Conservation (phyloP, 1,139 yeast species). For the Tardiomyces depauwii region DNA sequence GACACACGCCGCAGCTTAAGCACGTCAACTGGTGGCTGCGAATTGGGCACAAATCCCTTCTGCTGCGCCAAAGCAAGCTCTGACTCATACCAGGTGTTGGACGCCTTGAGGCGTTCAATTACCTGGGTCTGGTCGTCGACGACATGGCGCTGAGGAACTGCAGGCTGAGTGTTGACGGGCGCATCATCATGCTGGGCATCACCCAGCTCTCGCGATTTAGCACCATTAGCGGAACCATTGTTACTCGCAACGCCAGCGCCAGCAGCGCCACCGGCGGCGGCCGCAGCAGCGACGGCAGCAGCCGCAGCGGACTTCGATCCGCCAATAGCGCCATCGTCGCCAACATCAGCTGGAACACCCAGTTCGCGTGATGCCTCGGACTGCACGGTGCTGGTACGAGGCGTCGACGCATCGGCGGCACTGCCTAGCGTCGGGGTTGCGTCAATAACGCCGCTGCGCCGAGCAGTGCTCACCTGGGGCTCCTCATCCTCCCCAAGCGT, state of each 20-base stretch:
- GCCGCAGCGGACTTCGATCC: slow-evolving; percentile 1
- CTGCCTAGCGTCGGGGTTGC: background rate
- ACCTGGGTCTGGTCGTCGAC: slow-evolving; percentile 10
- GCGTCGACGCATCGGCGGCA: background rate
- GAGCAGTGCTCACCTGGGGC: background rate
- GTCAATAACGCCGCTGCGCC: background rate
- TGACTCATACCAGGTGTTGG: slow-evolving; percentile 24
- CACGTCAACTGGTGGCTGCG: slow-evolving; percentile 21
- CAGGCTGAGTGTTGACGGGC: no score
- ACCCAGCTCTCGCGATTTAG: no score
- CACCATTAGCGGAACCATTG: no score
- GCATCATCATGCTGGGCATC: no score
- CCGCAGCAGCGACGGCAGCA: slow-evolving; percentile 3
- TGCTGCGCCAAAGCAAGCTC: slow-evolving; percentile 21
- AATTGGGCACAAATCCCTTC: slow-evolving; percentile 19
- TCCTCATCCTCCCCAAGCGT: slow-evolving; percentile 1
- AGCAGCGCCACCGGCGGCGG: slow-evolving; percentile 1
- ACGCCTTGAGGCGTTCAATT: slow-evolving; percentile 21
- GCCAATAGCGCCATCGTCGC: background rate
- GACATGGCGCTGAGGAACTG: no score
- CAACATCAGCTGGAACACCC: background rate
- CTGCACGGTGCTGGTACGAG: background rate
- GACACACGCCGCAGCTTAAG: slow-evolving; percentile 20
- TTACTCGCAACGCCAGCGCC: no score
- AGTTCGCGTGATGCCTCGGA: background rate